A percentile compares a stretch with the other conserved stretches of the same genome.
Conservation (phyloP, 768 basidiomycete species). For the Mycena chlorophos region DNA sequence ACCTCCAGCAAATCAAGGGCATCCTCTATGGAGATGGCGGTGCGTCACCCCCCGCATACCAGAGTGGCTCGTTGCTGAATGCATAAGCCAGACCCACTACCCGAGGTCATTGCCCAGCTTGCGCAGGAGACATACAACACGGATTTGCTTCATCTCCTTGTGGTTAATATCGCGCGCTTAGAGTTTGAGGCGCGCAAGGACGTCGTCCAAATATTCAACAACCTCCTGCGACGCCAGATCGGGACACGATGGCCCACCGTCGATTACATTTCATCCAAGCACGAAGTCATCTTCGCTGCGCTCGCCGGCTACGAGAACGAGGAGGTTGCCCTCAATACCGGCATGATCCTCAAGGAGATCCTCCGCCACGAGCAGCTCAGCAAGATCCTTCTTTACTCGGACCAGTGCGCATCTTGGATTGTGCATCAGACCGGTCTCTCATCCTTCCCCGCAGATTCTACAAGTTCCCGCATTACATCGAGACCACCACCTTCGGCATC, state of each 20-base stretch:
- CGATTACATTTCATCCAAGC: slow-evolving; percentile 82
- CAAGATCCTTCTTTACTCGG: slow-evolving; percentile 88
- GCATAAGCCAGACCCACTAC: slow-evolving; percentile 63
- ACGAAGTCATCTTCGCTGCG: slow-evolving; percentile 74
- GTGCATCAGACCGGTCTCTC: slow-evolving; percentile 8
- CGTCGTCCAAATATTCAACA: slow-evolving; percentile 85
- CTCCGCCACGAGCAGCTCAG: slow-evolving; percentile 87
- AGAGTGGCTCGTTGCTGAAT: background rate
- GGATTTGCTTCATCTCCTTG: slow-evolving; percentile 79
- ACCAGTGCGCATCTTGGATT: slow-evolving; percentile 67
- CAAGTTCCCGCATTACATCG: slow-evolving; percentile 94
- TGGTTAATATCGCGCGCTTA: slow-evolving; percentile 79
- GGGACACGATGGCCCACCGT: slow-evolving; percentile 95
- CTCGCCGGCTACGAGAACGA: slow-evolving; percentile 93
- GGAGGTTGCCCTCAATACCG: slow-evolving; percentile 94
- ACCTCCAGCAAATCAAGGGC: slow-evolving; percentile 85
- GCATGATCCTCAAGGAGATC: slow-evolving; percentile 98
- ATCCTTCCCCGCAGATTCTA: slow-evolving; percentile 68
- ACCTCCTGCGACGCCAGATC: slow-evolving; percentile 87
- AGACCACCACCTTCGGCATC: slow-evolving; percentile 96
- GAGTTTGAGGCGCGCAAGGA: slow-evolving; percentile 94
- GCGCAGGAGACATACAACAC: slow-evolving; percentile 95
- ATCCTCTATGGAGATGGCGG: slow-evolving; percentile 89
- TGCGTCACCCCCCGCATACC: slow-evolving; percentile 34
- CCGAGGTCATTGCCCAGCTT: slow-evolving; percentile 90